Evolutionary conservation across 2,329 filamentous ascomycete species (phyloP).

Genomic region (Phaeosphaeriaceae sp.): DNA sequence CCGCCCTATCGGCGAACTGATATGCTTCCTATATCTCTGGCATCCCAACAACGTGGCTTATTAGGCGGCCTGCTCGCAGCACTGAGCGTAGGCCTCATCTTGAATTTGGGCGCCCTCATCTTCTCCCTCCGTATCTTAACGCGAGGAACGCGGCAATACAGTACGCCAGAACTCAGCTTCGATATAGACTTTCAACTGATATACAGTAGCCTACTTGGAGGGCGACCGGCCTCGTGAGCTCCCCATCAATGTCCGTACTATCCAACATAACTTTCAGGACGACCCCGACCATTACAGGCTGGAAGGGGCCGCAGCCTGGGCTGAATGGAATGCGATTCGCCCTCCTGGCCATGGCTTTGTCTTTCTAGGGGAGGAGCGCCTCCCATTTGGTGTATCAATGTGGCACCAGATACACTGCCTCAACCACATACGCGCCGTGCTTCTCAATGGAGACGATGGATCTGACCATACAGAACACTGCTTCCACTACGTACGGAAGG

Average conservation of each 20-base stretch:
- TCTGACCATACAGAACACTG: conserved; percentile 4
- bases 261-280: conserved; percentile 3
- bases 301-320: conserved; percentile 7
- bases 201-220: not conserved
- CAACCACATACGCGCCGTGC: conserved; percentile 4
- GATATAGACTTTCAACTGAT: not conserved
- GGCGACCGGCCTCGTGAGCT: conserved; percentile 6
- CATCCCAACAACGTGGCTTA: too few species aligned
- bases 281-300: conserved; percentile 5
- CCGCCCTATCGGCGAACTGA: too few species aligned
- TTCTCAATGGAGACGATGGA: conserved; percentile 6
- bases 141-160: conserved; percentile 1
- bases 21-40: too few species aligned
- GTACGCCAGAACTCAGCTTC: too few species aligned
- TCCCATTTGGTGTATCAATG: conserved; percentile 9
- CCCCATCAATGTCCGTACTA: not conserved
- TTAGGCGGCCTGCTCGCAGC: not conserved
- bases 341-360: conserved; percentile 9
- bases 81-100: conserved; percentile 1
- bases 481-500: conserved; percentile 4
- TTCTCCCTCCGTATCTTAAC: conserved; percentile 6
- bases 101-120: conserved; percentile 2
- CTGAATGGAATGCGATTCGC: conserved; percentile 11
- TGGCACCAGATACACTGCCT: conserved; percentile 7
- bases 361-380: conserved; percentile 6